These are phyloP conservation scores for Paramecium pentaurelia DNA, from an alignment of 73 alveolate genomes.

Conservation along the genomic window DNA sequence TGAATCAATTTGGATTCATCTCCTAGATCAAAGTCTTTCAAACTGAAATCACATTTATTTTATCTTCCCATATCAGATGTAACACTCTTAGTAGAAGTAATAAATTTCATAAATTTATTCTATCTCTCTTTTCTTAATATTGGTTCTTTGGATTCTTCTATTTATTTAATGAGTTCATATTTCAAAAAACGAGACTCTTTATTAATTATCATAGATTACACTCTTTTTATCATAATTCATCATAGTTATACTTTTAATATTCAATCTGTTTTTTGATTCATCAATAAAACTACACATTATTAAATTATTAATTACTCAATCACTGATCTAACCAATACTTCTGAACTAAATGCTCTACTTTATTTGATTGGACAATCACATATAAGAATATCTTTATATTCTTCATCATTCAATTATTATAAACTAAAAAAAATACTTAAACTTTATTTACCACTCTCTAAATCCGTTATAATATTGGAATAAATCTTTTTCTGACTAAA, in stretches of 20 bases:
- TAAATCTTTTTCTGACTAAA: constrained; percentile 2
- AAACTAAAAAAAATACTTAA: not conserved
- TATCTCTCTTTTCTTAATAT: constrained; percentile 3
- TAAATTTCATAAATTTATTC: constrained; percentile 20
- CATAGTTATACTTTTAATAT: constrained; percentile 22
- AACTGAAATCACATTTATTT: not conserved
- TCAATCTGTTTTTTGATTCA: not conserved
- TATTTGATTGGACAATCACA: not conserved
- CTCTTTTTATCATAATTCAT: constrained; percentile 12
- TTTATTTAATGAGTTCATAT: constrained; percentile 24
- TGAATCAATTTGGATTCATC: not conserved
- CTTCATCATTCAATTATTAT: constrained; percentile 12
- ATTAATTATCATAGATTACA: not conserved
- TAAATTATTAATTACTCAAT: not conserved
- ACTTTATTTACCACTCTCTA: not conserved
- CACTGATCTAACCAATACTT: constrained; percentile 34
- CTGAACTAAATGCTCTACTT: constrained; percentile 13
- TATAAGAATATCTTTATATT: not conserved
- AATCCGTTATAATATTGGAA: constrained; percentile 38
- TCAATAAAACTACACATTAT: not conserved
- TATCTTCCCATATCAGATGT: constrained; percentile 22
- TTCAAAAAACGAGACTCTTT: constrained; percentile 40
- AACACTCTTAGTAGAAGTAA: constrained; percentile 26
- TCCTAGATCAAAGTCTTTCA: constrained; percentile 27
- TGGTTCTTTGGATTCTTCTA: constrained; percentile 29